Evolutionary conservation across 805 yeast species (phyloP), one percentile per base, ranked within the genome.

Genomic region (Maudiozyma pseudohumilis): DNA sequence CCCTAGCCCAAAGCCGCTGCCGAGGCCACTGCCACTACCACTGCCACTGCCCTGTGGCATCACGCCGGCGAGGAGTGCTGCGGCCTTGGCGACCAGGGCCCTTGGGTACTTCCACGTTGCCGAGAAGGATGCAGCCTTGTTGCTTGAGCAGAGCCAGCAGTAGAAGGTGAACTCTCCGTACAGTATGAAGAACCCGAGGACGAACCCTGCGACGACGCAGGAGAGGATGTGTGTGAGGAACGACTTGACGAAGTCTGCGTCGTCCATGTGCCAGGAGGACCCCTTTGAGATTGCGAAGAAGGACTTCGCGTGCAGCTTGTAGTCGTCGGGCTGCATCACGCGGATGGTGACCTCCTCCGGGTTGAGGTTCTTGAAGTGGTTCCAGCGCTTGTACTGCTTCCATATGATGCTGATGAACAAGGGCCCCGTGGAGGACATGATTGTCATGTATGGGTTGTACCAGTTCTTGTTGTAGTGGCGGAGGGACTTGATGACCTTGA

Each of bases 351-450:
- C 21, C 12, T 36, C 29, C 11, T 27, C 25, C 5, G 29, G 11
- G n/a, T 26, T 13, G 12, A 18, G 9, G 12, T 21, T 22, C 18
- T 22, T 33, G 10, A 33, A 19, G 10, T 70, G 78, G 2, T 79
- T 74, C 80, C 83, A 77, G 45, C 94, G 68, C 58, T 80, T 82
- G 59, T 80, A 86, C 50, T 78, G 84, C 59, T 83, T 81, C 86
- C 94, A 81, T 52, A 87, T 70, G 19, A 83, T 87, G 8, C 88
- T 78, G 33, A 87, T 64, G 52, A 84, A 86, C 40, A 87, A 61
- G 0, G 96, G 96, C 11, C 96, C 96, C 0, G 96, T 87, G 11
- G 94, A 77, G 55, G 75, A 82, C 96, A 87, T 87, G 55, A 87
- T 85, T 15, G 96, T 86, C 41, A 87, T 66, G 61, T 87, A 87